Base-by-base conservation (phyloP, 73 alveolate species). In the Loxodes magnus region DNA sequence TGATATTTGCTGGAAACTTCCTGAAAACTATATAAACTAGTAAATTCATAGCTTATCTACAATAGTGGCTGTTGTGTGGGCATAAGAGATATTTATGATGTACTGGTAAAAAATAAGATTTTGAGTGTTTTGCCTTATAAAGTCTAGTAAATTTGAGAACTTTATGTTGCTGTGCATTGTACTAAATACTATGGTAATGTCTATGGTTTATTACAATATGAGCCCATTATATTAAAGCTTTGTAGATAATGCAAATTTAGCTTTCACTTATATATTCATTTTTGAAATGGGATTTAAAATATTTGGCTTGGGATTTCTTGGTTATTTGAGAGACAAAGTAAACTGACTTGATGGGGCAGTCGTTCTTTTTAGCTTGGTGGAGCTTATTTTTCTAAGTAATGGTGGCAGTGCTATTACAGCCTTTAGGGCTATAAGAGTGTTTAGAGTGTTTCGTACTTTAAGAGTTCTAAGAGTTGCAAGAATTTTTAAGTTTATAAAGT, bases 401-500 rank as follows among this genome's bases (percentile, higher is more conserved):
- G 51, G 50, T 16, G 16, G 35, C 14, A 70, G 82, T 25, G 34
- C 59, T 10, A 1, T 46, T 2, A 81, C 86, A 24, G 87, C 88
- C 12, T 64, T 51, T 16, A 69, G 89, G 26, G 93, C 90, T 15
- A 76, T 93, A 21, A 71, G 88, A 61, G 70, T 94, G 31, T 71
- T 93, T 5, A 93, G 96, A 78, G 88, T 85, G 26, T 85, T 93
- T 55, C 82, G 99, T 64, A 96, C 87, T 6, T 73, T 90, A 29
- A 73, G 98, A 62, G 87, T 93, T 5, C 87, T 97, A 10, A 93
- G 94, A 78, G 65, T 89, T 16, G 43, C 86, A 23, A 64, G 79
- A 55, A 65, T 92, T 15, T 88, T 93, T 96, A 82, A 87, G 52
- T 72, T 72, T 36, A 77, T 93, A 19, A 74, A 74, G 48, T 93